A percentile compares a stretch with the other conserved stretches of the same genome.
These are phyloP conservation scores for Penicillium sumatraense DNA, from an alignment of 2,329 filamentous ascomycete species.

Conservation along the genomic window DNA sequence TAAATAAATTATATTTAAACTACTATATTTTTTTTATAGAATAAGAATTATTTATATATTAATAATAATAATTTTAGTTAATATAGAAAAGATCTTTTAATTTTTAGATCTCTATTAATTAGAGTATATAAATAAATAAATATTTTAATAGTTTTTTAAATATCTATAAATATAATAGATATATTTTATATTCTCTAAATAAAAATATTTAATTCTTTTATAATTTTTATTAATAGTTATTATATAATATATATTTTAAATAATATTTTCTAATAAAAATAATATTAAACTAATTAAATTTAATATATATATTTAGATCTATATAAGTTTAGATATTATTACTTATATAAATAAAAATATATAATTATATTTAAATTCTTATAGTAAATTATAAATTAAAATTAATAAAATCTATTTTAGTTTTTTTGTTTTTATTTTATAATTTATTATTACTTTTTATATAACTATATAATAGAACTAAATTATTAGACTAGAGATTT, in stretches of 20 bases:
- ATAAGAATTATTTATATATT: too few species aligned
- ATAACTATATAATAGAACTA: too few species aligned
- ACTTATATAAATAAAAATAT: background rate
- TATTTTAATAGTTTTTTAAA: background rate
- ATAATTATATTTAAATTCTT: background rate
- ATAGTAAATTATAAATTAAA: background rate
- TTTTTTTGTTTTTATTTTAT: background rate
- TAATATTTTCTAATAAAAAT: background rate
- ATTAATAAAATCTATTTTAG: slow-evolving; percentile 5
- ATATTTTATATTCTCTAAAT: background rate
- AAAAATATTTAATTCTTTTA: background rate
- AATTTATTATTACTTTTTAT: background rate
- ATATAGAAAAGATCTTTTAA: background rate
- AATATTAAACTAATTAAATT: background rate
- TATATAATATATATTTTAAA: background rate
- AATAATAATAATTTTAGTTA: background rate
- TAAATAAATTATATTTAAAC: background rate
- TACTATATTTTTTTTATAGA: background rate
- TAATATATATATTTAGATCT: background rate
- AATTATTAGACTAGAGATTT: too few species aligned
- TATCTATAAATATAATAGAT: background rate
- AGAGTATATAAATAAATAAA: background rate
- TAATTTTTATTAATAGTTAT: background rate
- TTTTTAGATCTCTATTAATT: background rate
- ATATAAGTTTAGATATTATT: background rate